phyloP scores from a whole-genome alignment of 768 basidiomycete species.

The Collybia nuda region DNA sequence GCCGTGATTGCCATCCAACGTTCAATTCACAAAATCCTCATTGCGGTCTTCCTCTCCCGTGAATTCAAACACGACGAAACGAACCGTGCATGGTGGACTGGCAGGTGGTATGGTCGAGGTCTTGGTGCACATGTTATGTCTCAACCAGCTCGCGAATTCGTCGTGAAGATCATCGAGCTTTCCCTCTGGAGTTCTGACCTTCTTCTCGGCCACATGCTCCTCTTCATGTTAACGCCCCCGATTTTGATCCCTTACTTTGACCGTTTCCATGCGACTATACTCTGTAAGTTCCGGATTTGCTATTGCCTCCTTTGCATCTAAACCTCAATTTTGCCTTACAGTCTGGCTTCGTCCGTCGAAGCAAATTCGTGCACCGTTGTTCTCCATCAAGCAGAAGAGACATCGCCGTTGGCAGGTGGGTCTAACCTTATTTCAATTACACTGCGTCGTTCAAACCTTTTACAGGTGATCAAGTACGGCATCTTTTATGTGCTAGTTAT shows the following conservation, averaged over 20 bases:
- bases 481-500: slow-evolving; percentile 71
- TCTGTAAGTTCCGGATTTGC: slow-evolving; percentile 61
- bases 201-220: slow-evolving; percentile 79
- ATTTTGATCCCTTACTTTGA: slow-evolving; percentile 91
- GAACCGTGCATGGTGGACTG: slow-evolving; percentile 99
- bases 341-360: slow-evolving; percentile 96
- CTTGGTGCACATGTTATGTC: slow-evolving; percentile 90
- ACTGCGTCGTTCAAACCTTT: not conserved
- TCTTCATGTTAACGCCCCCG: slow-evolving; percentile 90
- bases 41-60: slow-evolving; percentile 90
- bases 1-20: slow-evolving; percentile 91
- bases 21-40: slow-evolving; percentile 89
- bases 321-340: slow-evolving; percentile 22
- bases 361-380: slow-evolving; percentile 91
- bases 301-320: not conserved
- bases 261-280: slow-evolving; percentile 83
- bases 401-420: slow-evolving; percentile 89
- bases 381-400: slow-evolving; percentile 84
- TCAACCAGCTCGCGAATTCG: slow-evolving; percentile 96
- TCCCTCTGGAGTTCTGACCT: slow-evolving; percentile 96
- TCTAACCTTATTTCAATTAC: slow-evolving; percentile 10
- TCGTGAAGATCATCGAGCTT: slow-evolving; percentile 97
- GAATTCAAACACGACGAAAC: slow-evolving; percentile 99
- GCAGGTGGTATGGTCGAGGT: slow-evolving; percentile 94
- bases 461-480: slow-evolving; percentile 83